Conservation (phyloP, 495 filamentous ascomycete genomes). For the Neurospora sp. region DNA sequence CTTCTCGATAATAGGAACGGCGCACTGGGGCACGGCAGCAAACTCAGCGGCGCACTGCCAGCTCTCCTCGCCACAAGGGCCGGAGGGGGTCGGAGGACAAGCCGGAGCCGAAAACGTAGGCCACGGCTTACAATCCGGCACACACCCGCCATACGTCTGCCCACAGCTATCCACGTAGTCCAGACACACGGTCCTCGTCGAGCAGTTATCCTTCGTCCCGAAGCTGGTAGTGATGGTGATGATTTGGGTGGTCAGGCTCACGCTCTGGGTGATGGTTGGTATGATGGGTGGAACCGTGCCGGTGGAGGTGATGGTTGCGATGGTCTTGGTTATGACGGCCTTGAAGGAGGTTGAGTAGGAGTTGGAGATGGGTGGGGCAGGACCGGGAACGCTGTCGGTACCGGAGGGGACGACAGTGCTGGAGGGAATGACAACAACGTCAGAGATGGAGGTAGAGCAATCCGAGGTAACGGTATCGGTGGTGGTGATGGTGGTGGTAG, state of each 20-base stretch:
- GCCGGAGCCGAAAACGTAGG: background rate
- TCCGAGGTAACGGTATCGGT: background rate
- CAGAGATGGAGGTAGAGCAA: background rate
- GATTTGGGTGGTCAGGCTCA: background rate
- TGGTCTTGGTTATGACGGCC: background rate
- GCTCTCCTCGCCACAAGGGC: background rate
- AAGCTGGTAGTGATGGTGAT: background rate
- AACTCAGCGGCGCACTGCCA: background rate
- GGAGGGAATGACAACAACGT: background rate
- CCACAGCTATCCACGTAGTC: background rate
- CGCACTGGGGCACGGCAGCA: background rate
- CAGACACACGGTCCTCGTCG: background rate
- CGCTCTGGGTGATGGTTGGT: background rate
- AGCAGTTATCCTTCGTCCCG: background rate
- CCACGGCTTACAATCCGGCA: background rate
- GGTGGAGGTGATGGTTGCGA: background rate
- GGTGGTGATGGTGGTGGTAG: background rate
- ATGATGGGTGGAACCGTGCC: background rate
- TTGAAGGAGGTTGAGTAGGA: background rate
- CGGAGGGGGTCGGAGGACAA: background rate
- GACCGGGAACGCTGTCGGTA: background rate
- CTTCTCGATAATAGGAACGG: constrained; percentile 1
- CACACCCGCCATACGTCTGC: background rate
- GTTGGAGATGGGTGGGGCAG: background rate
- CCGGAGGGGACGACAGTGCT: background rate